Evolutionary conservation across 495 filamentous ascomycete species (phyloP), one percentile per base, ranked within the genome.

Genomic region (Penicillium steckii): DNA sequence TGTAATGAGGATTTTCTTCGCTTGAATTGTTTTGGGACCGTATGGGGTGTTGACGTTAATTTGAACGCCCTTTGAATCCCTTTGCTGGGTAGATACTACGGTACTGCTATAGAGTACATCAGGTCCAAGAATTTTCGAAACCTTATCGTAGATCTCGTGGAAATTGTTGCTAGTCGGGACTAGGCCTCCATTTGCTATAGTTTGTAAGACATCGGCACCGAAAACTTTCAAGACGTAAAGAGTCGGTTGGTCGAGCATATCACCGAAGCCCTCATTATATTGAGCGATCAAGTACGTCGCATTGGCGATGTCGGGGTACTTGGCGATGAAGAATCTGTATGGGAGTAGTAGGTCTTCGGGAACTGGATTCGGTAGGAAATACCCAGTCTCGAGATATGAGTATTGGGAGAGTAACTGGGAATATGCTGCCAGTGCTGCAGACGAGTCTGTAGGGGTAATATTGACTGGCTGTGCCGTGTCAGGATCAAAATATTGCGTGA

Each of bases 301-400:
- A 15, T 61, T 58, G 5, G 50, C 67, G 9, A 71, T 46, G 2
- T 56, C 56, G 29, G 32, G 75, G 50, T 79, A 73, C 48, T 80
- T 80, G 24, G 55, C 47, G 8, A 79, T 48, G 52, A 78, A 83
- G 2, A 79, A 57, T 1, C 70, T 62, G 50, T 78, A 81, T 12
- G 79, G 70, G 1, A 80, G 59, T 1, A 80, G 60, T 4, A 83
- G 55, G 8, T 81, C 81, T 15, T 71, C 72, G 0, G 80, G 80
- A 0, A 83, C 69, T 2, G 77, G 74, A 23, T 79, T 55, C 0
- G 78, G 78, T 4, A 84, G 69, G 25, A 75, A 65, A 15, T 70
- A 64, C 0, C 77, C 79, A 6, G 59, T 42, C 27, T 71, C 60
- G 27, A 65, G 48, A 6, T 46, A 30, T 23, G 53, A 27, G 50